These are phyloP conservation scores for Hemisphaericaspora xylanilytica DNA, from an alignment of 1,139 yeast species.

Conservation along the genomic window DNA sequence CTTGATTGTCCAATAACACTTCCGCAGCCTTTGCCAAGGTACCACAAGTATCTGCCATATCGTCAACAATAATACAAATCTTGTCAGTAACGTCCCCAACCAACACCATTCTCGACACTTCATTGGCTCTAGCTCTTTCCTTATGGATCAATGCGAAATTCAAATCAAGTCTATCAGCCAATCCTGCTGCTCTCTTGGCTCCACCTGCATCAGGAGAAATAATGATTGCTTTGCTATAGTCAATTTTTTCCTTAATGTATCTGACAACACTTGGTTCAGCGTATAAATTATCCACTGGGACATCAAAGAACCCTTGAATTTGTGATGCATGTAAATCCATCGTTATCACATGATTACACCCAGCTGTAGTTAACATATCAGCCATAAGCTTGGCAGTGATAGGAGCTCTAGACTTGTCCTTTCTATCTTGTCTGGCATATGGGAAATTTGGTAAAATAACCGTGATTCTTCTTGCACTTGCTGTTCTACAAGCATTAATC, in stretches of 20 bases:
- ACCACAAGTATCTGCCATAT: slow-evolving; percentile 99
- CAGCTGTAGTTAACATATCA: slow-evolving; percentile 91
- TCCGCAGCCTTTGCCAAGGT: slow-evolving; percentile 96
- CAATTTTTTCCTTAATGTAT: slow-evolving; percentile 64
- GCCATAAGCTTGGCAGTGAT: slow-evolving; percentile 97
- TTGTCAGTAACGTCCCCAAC: slow-evolving; percentile 93
- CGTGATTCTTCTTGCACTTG: slow-evolving; percentile 91
- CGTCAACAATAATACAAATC: slow-evolving; percentile 89
- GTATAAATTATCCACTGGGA: slow-evolving; percentile 93
- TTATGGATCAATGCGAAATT: slow-evolving; percentile 96
- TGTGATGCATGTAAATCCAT: slow-evolving; percentile 98
- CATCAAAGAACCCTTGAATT: slow-evolving; percentile 94
- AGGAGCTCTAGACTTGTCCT: slow-evolving; percentile 95
- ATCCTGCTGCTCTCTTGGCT: slow-evolving; percentile 94
- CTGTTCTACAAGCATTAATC: slow-evolving; percentile 94
- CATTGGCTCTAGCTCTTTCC: slow-evolving; percentile 94
- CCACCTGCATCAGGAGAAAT: slow-evolving; percentile 99
- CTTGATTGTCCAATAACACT: slow-evolving; percentile 75
- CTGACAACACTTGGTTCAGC: slow-evolving; percentile 94
- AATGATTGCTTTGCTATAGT: slow-evolving; percentile 63
- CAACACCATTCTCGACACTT: slow-evolving; percentile 89
- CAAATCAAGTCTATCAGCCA: slow-evolving; percentile 88
- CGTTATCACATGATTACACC: slow-evolving; percentile 94
- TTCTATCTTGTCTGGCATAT: slow-evolving; percentile 95
- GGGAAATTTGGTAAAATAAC: slow-evolving; percentile 96